Percentiles rank a stretch among this genome's conserved stretches.
These are phyloP conservation scores for Fusarium tjaetaba DNA, from an alignment of 2,329 filamentous ascomycete species.

Conservation along the genomic window DNA sequence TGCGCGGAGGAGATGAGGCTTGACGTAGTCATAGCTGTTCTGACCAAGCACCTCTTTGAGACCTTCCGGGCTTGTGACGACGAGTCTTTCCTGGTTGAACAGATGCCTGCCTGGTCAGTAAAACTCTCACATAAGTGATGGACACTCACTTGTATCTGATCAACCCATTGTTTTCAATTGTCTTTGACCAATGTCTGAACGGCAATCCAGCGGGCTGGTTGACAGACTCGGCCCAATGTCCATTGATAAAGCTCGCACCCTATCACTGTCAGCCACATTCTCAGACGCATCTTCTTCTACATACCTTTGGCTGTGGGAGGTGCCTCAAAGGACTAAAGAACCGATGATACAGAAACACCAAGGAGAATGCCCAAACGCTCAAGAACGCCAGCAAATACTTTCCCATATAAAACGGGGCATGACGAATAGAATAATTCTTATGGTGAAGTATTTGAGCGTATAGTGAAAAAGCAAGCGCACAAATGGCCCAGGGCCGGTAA, in stretches of 20 bases:
- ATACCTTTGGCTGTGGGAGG: slow-evolving; percentile 14
- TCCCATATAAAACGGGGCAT: not conserved
- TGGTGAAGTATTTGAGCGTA: not conserved
- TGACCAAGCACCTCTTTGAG: slow-evolving; percentile 26
- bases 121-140: accelerated
- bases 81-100: slow-evolving; percentile 28
- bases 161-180: slow-evolving; percentile 29
- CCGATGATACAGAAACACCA: slow-evolving; percentile 5
- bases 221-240: slow-evolving; percentile 32
- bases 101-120: slow-evolving; percentile 9
- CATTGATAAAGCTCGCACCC: slow-evolving; percentile 17
- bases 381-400: slow-evolving; percentile 8
- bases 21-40: slow-evolving; percentile 28
- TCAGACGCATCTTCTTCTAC: accelerated
- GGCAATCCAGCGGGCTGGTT: slow-evolving; percentile 25
- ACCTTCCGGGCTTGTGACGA: slow-evolving; percentile 18
- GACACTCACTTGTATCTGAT: slow-evolving; percentile 14
- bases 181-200: slow-evolving; percentile 25
- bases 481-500: slow-evolving; percentile 22
- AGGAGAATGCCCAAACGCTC: slow-evolving; percentile 10
- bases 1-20: slow-evolving; percentile 25
- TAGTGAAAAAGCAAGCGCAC: not conserved
- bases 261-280: not conserved
- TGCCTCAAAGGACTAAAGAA: slow-evolving; percentile 19
- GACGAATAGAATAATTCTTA: not conserved